Evolutionary conservation across 208 protist genomes (phyloP).

Genomic region (Acanthamoeba lenticulata): DNA sequence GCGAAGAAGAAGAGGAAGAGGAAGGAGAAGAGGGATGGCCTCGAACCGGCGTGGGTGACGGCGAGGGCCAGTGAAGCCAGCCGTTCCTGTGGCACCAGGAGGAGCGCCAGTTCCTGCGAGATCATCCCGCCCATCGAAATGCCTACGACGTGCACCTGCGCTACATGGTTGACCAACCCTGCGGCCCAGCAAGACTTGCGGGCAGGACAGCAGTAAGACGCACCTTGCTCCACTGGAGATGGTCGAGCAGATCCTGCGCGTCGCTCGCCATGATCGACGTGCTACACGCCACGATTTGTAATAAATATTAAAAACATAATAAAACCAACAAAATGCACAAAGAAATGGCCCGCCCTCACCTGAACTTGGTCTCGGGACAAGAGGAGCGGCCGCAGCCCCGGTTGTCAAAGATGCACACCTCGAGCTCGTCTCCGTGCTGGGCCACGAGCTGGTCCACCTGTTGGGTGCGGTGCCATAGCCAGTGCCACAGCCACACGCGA

Average conservation of each 20-base stretch:
- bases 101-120: conserved; percentile 5
- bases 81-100: neutral
- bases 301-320: too few species aligned
- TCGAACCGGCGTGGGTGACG: conserved; percentile 14
- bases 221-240: neutral
- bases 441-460: neutral
- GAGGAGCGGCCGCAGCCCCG: neutral
- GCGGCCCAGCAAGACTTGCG: neutral
- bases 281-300: neutral
- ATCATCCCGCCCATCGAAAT: conserved; percentile 63
- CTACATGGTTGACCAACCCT: too few species aligned
- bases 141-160: neutral
- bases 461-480: neutral
- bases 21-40: neutral
- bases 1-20: neutral
- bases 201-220: neutral
- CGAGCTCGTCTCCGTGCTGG: neutral
- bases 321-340: neutral
- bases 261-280: conserved; percentile 5
- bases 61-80: neutral
- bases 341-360: neutral
- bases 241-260: conserved; percentile 5
- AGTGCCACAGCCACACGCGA: too few species aligned
- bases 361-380: neutral
- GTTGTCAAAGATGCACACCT: conserved; percentile 55